These are phyloP conservation scores for Moniliophthora roreri DNA, from an alignment of 1,284 basidiomycete genomes.

Conservation along the genomic window DNA sequence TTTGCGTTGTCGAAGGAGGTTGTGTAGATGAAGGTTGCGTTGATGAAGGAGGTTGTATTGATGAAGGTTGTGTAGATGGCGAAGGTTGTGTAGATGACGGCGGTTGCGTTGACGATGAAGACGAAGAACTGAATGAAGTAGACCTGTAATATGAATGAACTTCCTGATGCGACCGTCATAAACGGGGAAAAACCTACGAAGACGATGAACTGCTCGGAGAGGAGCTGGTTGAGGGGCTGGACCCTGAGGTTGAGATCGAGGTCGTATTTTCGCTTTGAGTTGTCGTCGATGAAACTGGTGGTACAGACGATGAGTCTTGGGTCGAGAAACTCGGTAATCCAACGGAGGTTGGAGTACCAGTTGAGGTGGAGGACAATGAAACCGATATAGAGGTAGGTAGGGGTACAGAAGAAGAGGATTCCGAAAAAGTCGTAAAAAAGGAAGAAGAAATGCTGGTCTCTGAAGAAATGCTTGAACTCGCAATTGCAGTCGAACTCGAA, in stretches of 20 bases:
- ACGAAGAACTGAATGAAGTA: neutral
- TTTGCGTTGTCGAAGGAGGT: no score
- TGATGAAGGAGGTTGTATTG: neutral
- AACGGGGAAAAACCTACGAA: neutral
- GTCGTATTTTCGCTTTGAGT: neutral
- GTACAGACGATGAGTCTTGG: neutral
- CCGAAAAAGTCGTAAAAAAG: no score
- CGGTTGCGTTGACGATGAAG: neutral
- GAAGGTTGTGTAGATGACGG: neutral
- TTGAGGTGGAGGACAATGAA: neutral
- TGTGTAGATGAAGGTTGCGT: neutral
- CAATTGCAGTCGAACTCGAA: no score
- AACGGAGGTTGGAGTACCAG: neutral
- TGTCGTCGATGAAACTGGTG: neutral
- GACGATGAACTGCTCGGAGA: neutral
- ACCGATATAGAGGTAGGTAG: no score
- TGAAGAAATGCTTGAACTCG: no score
- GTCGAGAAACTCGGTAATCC: neutral
- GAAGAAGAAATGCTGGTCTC: no score
- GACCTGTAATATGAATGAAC: neutral
- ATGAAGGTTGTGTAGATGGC: neutral
- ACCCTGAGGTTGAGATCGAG: neutral
- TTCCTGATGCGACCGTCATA: neutral
- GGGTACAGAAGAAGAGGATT: no score
- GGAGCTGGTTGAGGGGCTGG: neutral